Evolutionary conservation across 768 basidiomycete genomes (phyloP), one percentile per base, ranked within the genome.

Genomic region (Kwoniella sp.): DNA sequence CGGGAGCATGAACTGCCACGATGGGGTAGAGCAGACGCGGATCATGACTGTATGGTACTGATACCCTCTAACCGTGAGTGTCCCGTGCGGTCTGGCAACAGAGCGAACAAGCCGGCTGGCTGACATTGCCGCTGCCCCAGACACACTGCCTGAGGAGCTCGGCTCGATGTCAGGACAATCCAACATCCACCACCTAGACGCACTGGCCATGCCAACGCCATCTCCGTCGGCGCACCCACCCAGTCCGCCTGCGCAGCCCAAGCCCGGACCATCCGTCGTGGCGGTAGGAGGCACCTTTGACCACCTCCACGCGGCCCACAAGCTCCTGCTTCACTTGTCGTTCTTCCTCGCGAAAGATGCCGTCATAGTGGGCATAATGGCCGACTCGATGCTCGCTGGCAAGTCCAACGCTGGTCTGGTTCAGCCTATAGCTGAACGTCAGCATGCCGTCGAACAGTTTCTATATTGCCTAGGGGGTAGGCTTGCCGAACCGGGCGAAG

Each of bases 201-300:
- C n/a, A n/a, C n/a, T n/a, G n/a, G n/a, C n/a, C n/a, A n/a, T n/a
- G n/a, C n/a, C n/a, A n/a, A n/a, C n/a, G n/a, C n/a, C 38, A 1
- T 38, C 33, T 25, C 2, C 22, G 3, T 19, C 19, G 15, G 10
- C 38, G n/a, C 17, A 34, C 8, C 9, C 14, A n/a, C 14, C 34
- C 36, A 39, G 15, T 26, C 8, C 3, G 12, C 46, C 37, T 23
- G n/a, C 15, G 14, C 7, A 14, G 33, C 6, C 25, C 23, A 17
- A 22, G 17, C 40, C 32, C 20, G 41, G 23, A 1, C 41, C 41
- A 7, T 17, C 20, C 20, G 45, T 54, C 28, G 52, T 54, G n/a
- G 86, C 83, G 0, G 79, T 96, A 7, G 93, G 95, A 5, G 95
- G 95, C 0, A 98, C 95, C 0, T 98, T 98, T 74, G 95, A 99